Evolutionary conservation across 225 moss, liverwort and hornwort species (phyloP).

Genomic region (Anthoceros angustus): DNA sequence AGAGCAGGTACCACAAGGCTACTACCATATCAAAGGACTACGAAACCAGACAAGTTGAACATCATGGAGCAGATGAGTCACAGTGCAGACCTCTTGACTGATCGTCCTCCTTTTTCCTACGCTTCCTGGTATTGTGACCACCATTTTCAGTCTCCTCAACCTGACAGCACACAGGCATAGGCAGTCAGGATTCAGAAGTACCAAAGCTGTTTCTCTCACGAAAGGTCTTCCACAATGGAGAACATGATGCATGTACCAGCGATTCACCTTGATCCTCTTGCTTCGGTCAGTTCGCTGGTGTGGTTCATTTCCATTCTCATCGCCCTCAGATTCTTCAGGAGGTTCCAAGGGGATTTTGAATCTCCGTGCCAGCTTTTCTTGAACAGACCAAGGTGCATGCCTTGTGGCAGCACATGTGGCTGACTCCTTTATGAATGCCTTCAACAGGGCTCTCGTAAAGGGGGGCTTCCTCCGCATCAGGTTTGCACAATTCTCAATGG

Average conservation of each 20-base stretch:
- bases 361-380: conserved; percentile 76
- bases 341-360: conserved; percentile 56
- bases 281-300: neutral
- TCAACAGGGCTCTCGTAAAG: conserved; percentile 73
- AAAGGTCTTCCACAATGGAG: too few species aligned
- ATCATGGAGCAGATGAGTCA: neutral
- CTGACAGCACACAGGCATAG: conserved; percentile 24
- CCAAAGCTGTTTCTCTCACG: too few species aligned
- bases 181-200: neutral
- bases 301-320: conserved; percentile 23
- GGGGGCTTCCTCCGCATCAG: conserved; percentile 70
- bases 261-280: neutral
- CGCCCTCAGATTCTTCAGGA: conserved; percentile 33
- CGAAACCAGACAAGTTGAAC: neutral
- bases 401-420: conserved; percentile 54
- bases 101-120: conserved; percentile 44
- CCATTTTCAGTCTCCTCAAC: conserved; percentile 43
- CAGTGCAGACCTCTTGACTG: conserved; percentile 36
- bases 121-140: conserved; percentile 47
- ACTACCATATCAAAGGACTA: neutral
- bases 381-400: conserved; percentile 78
- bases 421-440: conserved; percentile 80
- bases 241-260: too few species aligned
- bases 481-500: conserved; percentile 37
- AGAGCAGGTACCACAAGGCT: neutral